phyloP scores from a whole-genome alignment of 2,329 filamentous ascomycete genomes.

The Trichoderma sp. region DNA sequence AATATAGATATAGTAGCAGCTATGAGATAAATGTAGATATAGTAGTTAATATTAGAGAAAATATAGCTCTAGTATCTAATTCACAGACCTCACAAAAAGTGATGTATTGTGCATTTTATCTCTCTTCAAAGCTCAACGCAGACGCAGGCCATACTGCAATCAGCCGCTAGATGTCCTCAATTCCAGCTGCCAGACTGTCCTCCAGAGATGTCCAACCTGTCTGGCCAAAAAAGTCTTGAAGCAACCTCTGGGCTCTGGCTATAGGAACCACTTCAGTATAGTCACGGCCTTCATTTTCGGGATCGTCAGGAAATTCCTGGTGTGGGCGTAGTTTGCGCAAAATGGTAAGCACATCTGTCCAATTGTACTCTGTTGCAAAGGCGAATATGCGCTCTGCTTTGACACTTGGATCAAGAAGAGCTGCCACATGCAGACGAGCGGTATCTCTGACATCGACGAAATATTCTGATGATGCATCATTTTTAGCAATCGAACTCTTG shows the following conservation, averaged over 20 bases:
- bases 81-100: not conserved
- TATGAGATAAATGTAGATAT: too few relatives aligned
- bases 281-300: not conserved
- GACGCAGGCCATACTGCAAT: not conserved
- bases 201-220: not conserved
- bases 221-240: not conserved
- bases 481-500: not conserved
- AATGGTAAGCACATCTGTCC: not conserved
- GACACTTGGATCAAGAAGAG: constrained; percentile 25
- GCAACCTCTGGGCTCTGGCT: not conserved
- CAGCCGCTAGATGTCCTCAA: not conserved
- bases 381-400: constrained; percentile 27
- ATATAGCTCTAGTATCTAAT: too few relatives aligned
- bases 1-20: too few relatives aligned
- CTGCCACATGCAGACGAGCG: constrained; percentile 29
- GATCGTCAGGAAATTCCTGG: not conserved
- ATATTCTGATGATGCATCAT: not conserved
- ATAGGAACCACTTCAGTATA: not conserved
- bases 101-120: not conserved
- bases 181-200: not conserved
- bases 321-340: not conserved
- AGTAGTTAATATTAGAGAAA: too few relatives aligned
- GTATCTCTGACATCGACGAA: constrained; percentile 27
- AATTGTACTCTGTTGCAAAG: constrained; percentile 25
- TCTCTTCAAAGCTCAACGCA: not conserved